Evolutionary conservation across 257 asterid species (phyloP).

Genomic region (Eucommia ulmoides): DNA sequence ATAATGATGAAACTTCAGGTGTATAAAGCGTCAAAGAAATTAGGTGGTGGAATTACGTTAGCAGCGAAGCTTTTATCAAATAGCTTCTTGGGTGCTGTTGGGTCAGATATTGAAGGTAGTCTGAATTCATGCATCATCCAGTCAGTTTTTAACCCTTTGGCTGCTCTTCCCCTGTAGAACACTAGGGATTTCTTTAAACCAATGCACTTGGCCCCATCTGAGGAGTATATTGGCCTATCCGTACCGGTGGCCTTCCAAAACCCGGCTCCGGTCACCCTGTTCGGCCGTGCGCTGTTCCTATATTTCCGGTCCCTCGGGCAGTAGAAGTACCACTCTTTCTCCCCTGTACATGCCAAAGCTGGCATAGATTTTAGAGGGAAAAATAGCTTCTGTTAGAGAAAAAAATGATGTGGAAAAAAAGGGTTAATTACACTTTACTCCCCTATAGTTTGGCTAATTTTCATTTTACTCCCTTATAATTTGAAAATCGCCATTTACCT

Average conservation of each 20-base stretch:
- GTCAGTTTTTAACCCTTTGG: constrained; percentile 2
- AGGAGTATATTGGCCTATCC: not conserved
- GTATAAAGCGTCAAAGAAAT: too few relatives aligned
- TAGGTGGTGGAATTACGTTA: not conserved
- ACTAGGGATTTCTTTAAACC: constrained; percentile 3
- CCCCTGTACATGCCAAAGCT: not conserved
- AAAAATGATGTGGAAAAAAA: not conserved
- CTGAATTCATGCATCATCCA: constrained; percentile 9
- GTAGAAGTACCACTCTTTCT: constrained; percentile 3
- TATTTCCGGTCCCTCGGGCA: constrained; percentile 4
- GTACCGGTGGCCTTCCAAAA: constrained; percentile 8
- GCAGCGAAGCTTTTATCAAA: constrained; percentile 1
- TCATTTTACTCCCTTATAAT: too few relatives aligned
- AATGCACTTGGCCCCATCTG: not conserved
- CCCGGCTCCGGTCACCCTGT: constrained; percentile 3
- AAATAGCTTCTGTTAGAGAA: not conserved
- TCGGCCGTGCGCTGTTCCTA: constrained; percentile 3
- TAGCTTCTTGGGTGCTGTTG: not conserved
- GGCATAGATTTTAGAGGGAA: not conserved
- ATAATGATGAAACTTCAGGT: too few relatives aligned
- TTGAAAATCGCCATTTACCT: too few relatives aligned
- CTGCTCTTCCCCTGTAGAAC: constrained; percentile 1
- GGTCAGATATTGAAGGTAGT: not conserved
- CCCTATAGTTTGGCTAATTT: too few relatives aligned
- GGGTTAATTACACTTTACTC: too few relatives aligned